Base-by-base conservation (phyloP, 208 protist species). In the Acanthamoeba polyphaga region DNA sequence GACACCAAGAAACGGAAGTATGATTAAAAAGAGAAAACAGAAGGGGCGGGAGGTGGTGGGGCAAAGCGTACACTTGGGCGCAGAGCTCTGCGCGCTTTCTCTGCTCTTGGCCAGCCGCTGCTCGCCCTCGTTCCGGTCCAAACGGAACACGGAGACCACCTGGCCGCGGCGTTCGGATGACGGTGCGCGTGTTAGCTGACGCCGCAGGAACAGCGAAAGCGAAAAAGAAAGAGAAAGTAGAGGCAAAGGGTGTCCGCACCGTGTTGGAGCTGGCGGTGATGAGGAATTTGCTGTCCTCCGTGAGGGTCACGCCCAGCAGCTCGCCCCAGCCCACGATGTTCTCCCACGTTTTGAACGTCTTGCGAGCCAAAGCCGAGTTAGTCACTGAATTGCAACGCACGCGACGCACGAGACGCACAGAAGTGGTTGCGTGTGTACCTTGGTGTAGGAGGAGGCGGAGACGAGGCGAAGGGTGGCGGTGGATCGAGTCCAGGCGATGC, bases 201-300 rank as follows among this genome's bases (percentile, higher is more conserved):
- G 24, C 60, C 22, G 13, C 60, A 38, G 2, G 24, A 8, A 3
- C 76, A 58, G 1, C 3, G 9, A 24, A 38, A 38, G 38, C 38
- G 38, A 38, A 38, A 38, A 38, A 38, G 38, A 38, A 38, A 60
- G 5, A 12, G 17, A 58, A 7, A 10, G 27, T 7, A 55, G 1
- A 34, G 32, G 84, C 3, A n/a, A 46, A 13, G 60, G 49, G 19
- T 13, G 34, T 24, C 6, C 32, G 84, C 68, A 91, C 85, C 29
- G 60, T 92, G 38, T 92, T 92, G 85, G 85, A 92, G 19, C 58
- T 10, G 66, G 60, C 85, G n/a, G 64, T 68, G 34, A 92, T 29
- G 29, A 92, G 53, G 62, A 46, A 92, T 27, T 22, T 13, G 58
- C 32, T 22, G 46, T 92, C 85, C 10, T 92, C 85, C 2, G 85